phyloP scores from a whole-genome alignment of 2,329 filamentous ascomycete species.

The Didymella sp. region DNA sequence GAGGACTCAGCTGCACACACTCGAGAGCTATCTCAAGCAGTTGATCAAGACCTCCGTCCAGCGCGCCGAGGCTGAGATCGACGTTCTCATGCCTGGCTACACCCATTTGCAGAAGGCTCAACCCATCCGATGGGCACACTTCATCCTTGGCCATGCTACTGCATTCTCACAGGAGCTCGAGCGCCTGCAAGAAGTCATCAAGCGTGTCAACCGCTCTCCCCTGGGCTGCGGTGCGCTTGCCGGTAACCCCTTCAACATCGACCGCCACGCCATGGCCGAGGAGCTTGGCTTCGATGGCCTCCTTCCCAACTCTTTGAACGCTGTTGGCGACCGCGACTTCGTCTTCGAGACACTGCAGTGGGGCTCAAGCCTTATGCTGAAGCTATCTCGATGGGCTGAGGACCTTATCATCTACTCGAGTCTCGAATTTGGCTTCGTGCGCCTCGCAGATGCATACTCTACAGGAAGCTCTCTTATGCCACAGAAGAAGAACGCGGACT shows the following conservation, averaged over 20 bases:
- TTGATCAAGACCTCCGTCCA: conserved; percentile 73
- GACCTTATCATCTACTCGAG: conserved; percentile 85
- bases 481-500: conserved; percentile 84
- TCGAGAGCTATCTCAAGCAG: conserved; percentile 72
- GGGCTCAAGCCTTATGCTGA: conserved; percentile 77
- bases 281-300: conserved; percentile 82
- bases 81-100: conserved; percentile 84
- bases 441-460: conserved; percentile 78
- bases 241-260: conserved; percentile 82
- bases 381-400: conserved; percentile 81
- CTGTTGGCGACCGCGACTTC: conserved; percentile 80
- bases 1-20: conserved; percentile 72
- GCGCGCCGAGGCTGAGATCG: conserved; percentile 76
- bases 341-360: conserved; percentile 83
- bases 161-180: conserved; percentile 77
- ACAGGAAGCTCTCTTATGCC: conserved; percentile 81
- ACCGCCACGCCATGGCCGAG: conserved; percentile 77
- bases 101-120: conserved; percentile 85
- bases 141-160: conserved; percentile 77
- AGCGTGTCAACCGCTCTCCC: conserved; percentile 74
- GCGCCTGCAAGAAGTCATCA: conserved; percentile 74
- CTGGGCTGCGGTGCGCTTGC: conserved; percentile 79
- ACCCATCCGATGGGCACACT: conserved; percentile 82
- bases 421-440: conserved; percentile 77
- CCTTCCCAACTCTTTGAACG: conserved; percentile 78